Base-by-base conservation (phyloP, 2,329 filamentous ascomycete species). In the Fusarium robinianum region DNA sequence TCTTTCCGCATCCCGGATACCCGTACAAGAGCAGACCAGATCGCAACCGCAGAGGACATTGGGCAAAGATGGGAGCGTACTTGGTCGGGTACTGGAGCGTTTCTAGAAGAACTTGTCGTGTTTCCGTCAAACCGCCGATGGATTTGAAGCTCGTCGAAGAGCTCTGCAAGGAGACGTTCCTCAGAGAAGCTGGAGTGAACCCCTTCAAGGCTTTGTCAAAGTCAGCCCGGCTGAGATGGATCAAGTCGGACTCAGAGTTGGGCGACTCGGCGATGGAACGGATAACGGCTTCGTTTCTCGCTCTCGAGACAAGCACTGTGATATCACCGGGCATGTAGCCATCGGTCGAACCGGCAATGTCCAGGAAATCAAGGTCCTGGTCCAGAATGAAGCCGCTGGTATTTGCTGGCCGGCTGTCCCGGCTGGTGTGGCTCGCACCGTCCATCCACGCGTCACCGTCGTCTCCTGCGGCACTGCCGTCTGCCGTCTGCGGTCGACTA, bases 251-350 rank as follows among this genome's bases (percentile, higher is more conserved):
- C 3, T 76, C 71, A 2, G 72, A 67, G 29, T 75, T 71, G n/a
- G 67, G 68, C 0, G 73, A 68, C 49, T 78, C 77, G 30, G 73
- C 72, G 18, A 97, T 85, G 6, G 86, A 85, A 8, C 92, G 86
- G 57, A 97, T 95, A 11, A 99, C 79, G 17, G 92, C 89, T 70
- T 97, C 94, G 59, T 92, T 96, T 40, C 91, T 83, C 24, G 94
- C 92, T 46, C 94, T 81, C 8, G 89, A 85, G 12, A 95, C 87
- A 8, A 99, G 80, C 3, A 96, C 78, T 11, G 87, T 84, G 24
- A 99, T 76, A 66, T 99, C 94, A 4, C 91, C 94, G 1, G 94
- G 92, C 91, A 97, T 96, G 65, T 97, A 99, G 1, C 94, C 94
- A 63, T 99, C 94, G 0, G 92, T 97, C 57, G 92, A 86, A 2